A percentile compares a stretch with the other conserved stretches of the same genome.
Conservation (phyloP, 257 asterid species). For the Apocynum venetum region DNA sequence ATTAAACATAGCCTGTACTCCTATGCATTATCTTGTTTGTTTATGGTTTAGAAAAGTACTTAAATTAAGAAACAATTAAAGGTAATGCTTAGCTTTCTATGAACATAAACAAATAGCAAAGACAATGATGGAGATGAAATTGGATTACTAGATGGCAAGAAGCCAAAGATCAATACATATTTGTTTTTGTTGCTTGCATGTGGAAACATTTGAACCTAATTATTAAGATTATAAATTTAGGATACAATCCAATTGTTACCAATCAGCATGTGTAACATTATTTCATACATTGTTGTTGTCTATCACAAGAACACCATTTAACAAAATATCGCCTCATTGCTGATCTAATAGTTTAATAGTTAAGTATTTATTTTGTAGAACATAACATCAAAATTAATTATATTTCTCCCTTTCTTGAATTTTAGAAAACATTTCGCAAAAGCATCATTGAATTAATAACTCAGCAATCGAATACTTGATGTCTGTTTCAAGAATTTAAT, state of each 20-base stretch:
- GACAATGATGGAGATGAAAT: background rate
- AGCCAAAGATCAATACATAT: background rate
- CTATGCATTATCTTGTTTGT: background rate
- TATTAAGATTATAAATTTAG: background rate
- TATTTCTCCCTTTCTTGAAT: too few relatives aligned
- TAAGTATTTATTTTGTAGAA: too few relatives aligned
- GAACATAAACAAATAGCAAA: background rate
- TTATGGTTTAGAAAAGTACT: background rate
- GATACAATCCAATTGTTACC: background rate
- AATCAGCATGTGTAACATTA: background rate
- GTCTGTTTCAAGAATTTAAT: too few relatives aligned
- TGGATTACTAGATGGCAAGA: background rate
- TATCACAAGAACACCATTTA: too few relatives aligned
- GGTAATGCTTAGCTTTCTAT: conserved; percentile 9
- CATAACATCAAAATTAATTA: too few relatives aligned
- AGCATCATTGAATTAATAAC: too few relatives aligned
- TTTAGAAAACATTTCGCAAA: too few relatives aligned
- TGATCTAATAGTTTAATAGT: too few relatives aligned
- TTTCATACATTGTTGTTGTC: background rate
- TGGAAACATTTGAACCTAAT: background rate
- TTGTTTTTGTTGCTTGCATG: background rate
- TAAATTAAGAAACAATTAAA: background rate
- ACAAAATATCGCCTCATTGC: too few relatives aligned
- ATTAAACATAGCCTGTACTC: conserved; percentile 2
- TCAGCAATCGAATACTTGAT: too few relatives aligned